phyloP scores from a whole-genome alignment of 2,329 filamentous ascomycete genomes.

The Orbilia ellipsospora region DNA sequence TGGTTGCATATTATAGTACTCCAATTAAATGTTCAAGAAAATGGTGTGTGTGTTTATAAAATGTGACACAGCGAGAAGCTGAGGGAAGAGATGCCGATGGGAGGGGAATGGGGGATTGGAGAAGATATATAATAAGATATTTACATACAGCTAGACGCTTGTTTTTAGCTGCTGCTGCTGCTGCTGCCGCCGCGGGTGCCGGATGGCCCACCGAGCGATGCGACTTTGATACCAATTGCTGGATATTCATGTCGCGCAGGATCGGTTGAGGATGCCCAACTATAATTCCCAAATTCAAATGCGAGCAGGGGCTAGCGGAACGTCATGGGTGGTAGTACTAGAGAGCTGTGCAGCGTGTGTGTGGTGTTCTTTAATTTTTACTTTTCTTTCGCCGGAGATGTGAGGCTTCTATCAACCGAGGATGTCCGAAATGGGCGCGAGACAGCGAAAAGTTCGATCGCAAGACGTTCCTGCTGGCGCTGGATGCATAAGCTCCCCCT shows the following conservation, averaged over 20 bases:
- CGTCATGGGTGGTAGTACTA: constrained; percentile 30
- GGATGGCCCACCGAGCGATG: constrained; percentile 8
- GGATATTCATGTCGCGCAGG: constrained; percentile 37
- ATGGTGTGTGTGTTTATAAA: too few relatives aligned
- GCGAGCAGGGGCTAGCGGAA: constrained; percentile 17
- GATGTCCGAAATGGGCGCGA: constrained; percentile 43
- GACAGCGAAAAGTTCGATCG: constrained; percentile 41
- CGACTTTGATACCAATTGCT: constrained; percentile 35
- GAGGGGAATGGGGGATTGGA: neutral
- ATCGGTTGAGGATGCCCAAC: constrained; percentile 5
- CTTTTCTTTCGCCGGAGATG: constrained; percentile 13
- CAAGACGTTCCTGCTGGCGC: constrained; percentile 6
- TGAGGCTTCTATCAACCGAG: constrained; percentile 45
- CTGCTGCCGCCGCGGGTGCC: neutral
- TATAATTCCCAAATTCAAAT: constrained; percentile 14
- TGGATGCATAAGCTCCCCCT: constrained; percentile 45
- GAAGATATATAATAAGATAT: constrained; percentile 21
- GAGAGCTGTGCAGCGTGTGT: neutral
- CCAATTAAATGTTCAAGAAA: neutral
- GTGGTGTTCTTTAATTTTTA: constrained; percentile 7
- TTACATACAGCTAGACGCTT: constrained; percentile 51
- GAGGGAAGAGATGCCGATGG: neutral
- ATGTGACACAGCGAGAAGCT: neutral
- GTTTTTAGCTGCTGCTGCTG: neutral
- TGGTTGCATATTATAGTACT: neutral